Evolutionary conservation across 1,284 basidiomycete genomes (phyloP).

Genomic region (Leccinum griseonigrum): DNA sequence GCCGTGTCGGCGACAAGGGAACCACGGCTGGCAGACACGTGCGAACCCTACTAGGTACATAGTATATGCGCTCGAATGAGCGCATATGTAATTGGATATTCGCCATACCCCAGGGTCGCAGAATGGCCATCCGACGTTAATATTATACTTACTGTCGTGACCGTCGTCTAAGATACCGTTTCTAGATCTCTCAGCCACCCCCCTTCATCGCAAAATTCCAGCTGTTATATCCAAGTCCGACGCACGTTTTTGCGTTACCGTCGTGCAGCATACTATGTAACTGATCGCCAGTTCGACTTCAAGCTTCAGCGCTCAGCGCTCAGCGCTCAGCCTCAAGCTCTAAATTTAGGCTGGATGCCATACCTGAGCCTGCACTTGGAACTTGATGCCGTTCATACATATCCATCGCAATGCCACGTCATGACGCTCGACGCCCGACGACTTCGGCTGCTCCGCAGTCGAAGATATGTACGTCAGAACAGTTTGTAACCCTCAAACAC

Average conservation of each 20-base stretch:
- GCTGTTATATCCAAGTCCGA: background rate
- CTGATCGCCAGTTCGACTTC: background rate
- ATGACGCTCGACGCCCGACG: background rate
- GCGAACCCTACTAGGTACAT: background rate
- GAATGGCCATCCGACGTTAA: background rate
- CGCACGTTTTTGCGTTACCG: background rate
- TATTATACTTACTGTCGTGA: background rate
- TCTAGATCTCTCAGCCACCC: background rate
- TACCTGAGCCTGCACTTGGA: background rate
- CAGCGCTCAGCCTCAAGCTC: background rate
- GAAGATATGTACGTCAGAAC: background rate
- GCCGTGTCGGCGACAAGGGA: background rate
- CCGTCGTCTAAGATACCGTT: background rate
- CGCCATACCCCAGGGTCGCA: background rate
- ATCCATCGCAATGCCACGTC: background rate
- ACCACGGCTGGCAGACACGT: background rate
- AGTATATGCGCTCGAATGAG: background rate
- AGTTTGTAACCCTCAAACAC: background rate
- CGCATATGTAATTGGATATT: background rate
- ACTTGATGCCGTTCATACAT: background rate
- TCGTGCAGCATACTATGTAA: background rate
- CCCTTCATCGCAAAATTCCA: background rate
- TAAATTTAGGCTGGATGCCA: background rate
- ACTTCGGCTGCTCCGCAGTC: background rate
- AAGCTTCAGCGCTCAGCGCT: too few relatives aligned